Conservation (phyloP, 768 basidiomycete species). For the Trametes villosa region DNA sequence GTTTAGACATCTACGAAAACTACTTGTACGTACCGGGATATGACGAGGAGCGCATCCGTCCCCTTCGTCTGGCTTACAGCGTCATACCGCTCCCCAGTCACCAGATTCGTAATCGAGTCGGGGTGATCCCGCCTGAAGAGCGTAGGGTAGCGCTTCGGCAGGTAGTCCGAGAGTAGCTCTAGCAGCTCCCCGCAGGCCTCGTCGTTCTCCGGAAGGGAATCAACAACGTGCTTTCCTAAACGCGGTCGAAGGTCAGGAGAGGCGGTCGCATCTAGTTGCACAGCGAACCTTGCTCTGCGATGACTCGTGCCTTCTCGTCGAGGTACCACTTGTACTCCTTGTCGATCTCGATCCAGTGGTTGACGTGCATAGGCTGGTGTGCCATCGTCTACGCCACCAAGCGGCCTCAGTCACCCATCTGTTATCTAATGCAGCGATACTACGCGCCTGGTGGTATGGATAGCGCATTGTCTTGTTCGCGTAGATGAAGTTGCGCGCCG, state of each 20-base stretch:
- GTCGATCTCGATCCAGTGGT: conserved; percentile 45
- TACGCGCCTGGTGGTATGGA: conserved; percentile 26
- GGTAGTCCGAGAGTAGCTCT: conserved; percentile 36
- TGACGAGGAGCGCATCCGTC: conserved; percentile 33
- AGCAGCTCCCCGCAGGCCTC: conserved; percentile 38
- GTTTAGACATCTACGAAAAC: not conserved
- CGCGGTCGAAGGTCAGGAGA: not conserved
- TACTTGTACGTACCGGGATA: conserved; percentile 28
- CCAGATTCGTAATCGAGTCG: conserved; percentile 34
- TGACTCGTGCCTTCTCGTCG: conserved; percentile 36
- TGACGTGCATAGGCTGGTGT: conserved; percentile 42
- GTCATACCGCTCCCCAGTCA: conserved; percentile 30
- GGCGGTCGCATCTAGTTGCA: not conserved
- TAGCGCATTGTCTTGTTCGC: conserved; percentile 29
- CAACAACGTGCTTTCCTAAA: conserved; percentile 31
- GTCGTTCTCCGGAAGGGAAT: conserved; percentile 42
- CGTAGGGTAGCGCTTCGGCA: conserved; percentile 42
- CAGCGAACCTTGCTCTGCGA: conserved; percentile 33
- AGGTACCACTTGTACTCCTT: conserved; percentile 39
- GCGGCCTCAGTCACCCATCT: not conserved
- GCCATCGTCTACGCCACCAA: conserved; percentile 33
- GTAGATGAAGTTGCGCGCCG: conserved; percentile 24
- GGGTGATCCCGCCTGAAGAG: conserved; percentile 30
- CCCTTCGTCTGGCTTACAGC: conserved; percentile 23
- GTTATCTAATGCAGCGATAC: no score